Base-by-base conservation (phyloP, 1,284 basidiomycete species). In the Crucibulum cyathiforme region DNA sequence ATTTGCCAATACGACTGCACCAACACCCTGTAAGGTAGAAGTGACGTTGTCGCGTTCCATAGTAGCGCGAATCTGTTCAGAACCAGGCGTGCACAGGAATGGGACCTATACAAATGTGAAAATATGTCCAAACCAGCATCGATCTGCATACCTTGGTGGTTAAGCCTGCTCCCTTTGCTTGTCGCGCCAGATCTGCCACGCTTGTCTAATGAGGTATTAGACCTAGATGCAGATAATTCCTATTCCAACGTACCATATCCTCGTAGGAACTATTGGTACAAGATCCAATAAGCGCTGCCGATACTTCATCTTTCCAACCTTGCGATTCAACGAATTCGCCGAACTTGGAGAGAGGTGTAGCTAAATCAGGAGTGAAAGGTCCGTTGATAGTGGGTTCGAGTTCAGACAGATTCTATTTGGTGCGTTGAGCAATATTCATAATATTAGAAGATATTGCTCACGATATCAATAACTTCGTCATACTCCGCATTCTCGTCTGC, bases 201-300 rank as follows among this genome's bases (percentile, higher is more conserved):
- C 94, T 86, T 6, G 93, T 90, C 90, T 92, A 71, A 12, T 49
- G 53, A 19, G 41, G 54, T 31, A 52, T 45, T 24, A 57, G 57
- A 53, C 24, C 50, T 10, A 24, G 13, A 13, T 7, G 7, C 4
- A 9, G 17, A 53, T 37, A 53, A 17, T 15, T 41, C 17, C 12
- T 17, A 34, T 24, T n/a, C 46, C 48, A 31, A 57, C 67, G 57
- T 69, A 90, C 94, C 94, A 97, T 93, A 73, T 96, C 95, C 75
- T 96, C 93, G 71, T 98, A 98, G 8, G 94, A 96, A 63, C 94
- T 96, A 79, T 99, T 99, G 46, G 98, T 99, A 78, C 98, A 99
- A 46, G 95, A 97, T 24, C 98, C 98, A 71, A 99, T 99, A 38
- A 98, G 83, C 41, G 89, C 91, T 34, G 96, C 96, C 34, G 93